Percentiles rank a stretch among this genome's conserved stretches.
phyloP scores from a whole-genome alignment of 805 yeast genomes.

The Clavispora fructus region DNA sequence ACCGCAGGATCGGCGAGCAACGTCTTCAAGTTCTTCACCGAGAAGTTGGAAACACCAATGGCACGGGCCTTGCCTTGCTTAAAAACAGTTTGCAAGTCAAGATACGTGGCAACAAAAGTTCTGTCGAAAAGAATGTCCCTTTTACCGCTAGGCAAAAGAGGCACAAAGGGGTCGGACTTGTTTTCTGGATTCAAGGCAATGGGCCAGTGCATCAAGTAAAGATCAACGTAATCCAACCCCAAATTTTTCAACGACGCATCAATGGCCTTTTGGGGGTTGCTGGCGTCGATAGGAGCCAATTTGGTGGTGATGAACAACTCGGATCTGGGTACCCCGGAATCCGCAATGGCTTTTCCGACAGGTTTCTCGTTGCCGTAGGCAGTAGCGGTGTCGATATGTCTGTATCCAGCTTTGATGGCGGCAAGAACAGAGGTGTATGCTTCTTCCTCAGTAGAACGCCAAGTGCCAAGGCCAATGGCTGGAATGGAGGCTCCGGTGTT shows the following conservation, averaged over 20 bases:
- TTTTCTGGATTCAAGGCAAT: slow-evolving; percentile 44
- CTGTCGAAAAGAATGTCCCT: slow-evolving; percentile 29
- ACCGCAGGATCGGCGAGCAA: slow-evolving; percentile 46
- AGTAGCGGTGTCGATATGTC: slow-evolving; percentile 15
- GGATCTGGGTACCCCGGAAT: slow-evolving; percentile 40
- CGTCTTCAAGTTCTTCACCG: slow-evolving; percentile 45
- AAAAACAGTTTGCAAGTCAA: slow-evolving; percentile 54
- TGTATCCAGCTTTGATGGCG: slow-evolving; percentile 44
- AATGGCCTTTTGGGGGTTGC: slow-evolving; percentile 48
- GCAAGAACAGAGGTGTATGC: slow-evolving; percentile 52
- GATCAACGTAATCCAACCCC: slow-evolving; percentile 71
- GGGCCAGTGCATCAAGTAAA: slow-evolving; percentile 84
- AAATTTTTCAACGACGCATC: slow-evolving; percentile 56
- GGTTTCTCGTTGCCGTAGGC: slow-evolving; percentile 12
- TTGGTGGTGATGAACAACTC: slow-evolving; percentile 71
- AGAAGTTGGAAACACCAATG: slow-evolving; percentile 75
- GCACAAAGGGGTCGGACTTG: slow-evolving; percentile 27
- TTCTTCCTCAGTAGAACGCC: slow-evolving; percentile 53
- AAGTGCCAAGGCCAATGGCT: slow-evolving; percentile 37
- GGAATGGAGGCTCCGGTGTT: slow-evolving; percentile 13
- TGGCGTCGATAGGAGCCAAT: slow-evolving; percentile 53
- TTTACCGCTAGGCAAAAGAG: slow-evolving; percentile 30
- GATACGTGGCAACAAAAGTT: slow-evolving; percentile 55
- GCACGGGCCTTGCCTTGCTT: slow-evolving; percentile 50
- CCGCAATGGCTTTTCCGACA: slow-evolving; percentile 13